These are phyloP conservation scores for Parmelia sp. DNA, from an alignment of 495 filamentous ascomycete genomes.

Conservation along the genomic window DNA sequence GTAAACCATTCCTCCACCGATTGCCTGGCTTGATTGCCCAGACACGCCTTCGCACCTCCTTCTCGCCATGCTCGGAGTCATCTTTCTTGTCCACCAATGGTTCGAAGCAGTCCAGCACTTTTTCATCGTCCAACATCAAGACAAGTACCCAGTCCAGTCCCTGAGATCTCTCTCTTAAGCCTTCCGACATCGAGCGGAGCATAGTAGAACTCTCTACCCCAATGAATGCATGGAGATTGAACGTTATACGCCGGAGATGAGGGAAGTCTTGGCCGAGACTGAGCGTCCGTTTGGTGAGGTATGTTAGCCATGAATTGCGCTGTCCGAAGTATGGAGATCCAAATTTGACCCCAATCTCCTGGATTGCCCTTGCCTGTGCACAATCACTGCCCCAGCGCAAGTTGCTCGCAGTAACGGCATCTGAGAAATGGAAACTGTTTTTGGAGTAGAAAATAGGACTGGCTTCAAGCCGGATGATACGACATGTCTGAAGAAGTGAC, in stretches of 20 bases:
- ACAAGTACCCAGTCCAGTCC: conserved; percentile 6
- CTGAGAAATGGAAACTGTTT: neutral
- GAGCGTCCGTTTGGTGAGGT: neutral
- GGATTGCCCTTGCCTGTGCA: neutral
- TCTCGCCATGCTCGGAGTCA: neutral
- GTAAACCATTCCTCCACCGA: neutral
- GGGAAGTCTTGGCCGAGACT: conserved; percentile 6
- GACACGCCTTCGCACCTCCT: neutral
- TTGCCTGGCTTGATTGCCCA: no score
- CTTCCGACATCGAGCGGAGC: neutral
- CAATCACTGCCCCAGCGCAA: neutral
- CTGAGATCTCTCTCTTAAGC: neutral
- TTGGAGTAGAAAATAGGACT: conserved; percentile 1
- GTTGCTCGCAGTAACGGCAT: neutral
- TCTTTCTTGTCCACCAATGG: neutral
- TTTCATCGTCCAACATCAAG: neutral
- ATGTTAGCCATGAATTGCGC: neutral
- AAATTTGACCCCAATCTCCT: neutral
- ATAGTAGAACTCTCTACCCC: neutral
- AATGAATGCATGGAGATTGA: neutral
- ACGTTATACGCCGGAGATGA: neutral
- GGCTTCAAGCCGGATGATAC: conserved; percentile 1
- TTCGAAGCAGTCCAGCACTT: neutral
- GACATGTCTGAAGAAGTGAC: conserved; percentile 1
- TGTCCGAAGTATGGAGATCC: neutral